Evolutionary conservation across 257 asterid genomes (phyloP), one percentile per base, ranked within the genome.

Genomic region (Marsdenia floribunda): DNA sequence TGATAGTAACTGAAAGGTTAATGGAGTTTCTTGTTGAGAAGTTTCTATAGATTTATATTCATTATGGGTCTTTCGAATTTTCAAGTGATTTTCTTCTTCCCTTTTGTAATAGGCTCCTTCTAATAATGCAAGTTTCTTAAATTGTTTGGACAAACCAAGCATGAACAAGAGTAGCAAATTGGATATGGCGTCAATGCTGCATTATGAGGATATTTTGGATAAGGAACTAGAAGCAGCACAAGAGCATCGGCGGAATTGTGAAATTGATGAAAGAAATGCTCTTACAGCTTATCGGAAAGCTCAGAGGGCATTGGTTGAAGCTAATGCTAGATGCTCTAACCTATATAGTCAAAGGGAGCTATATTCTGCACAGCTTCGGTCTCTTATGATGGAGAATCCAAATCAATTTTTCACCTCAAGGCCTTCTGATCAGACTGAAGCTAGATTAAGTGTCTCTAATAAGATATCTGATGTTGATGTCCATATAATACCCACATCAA

Each of bases 191-290:
- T 77, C 87, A 46, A 42, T 83, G 76, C 78, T 86, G 78, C 79
- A 83, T 64, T 73, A 77, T 42, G 89, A 86, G 78, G 89, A 77
- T 70, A 68, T 78, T 60, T 84, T 79, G 53, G 89, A 86, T 78
- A 86, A 86, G 77, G 86, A 86, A 68, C 80, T 86, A 73, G 87
- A 83, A 72, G 89, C 77, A 53, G 86, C 87, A 26, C 89, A 83
- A 73, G 85, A 83, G 74, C 86, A 80, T 74, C 85, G 89, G 35
- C 86, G 71, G 68, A 75, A 73, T 68, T 86, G 87, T 61, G 89
- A 86, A 72, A 54, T 86, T 65, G 89, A 86, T 64, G 89, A 86
- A 73, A 77, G 79, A 76, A 80, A 75, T 59, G 87, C 87, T 44
- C 86, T 81, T 75, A 80, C 73, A 75, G 82, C 84, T 73, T 83